Percentiles rank a stretch among this genome's conserved stretches.
phyloP scores from a whole-genome alignment of 345 rosid species.

The Crucihimalaya himalaica region DNA sequence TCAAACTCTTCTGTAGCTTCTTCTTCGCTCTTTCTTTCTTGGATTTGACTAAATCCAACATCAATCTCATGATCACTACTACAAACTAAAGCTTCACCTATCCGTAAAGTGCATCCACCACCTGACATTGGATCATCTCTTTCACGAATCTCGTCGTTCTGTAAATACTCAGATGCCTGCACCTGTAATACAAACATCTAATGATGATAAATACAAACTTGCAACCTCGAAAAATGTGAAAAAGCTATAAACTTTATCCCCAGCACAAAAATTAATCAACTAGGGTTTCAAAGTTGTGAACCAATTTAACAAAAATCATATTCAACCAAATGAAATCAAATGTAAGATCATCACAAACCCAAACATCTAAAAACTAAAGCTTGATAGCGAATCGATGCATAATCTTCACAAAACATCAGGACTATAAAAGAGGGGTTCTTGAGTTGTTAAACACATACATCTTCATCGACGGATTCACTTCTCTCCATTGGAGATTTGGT shows the following conservation, averaged over 20 bases:
- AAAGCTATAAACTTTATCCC: conserved; percentile 18
- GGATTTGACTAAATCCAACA: conserved; percentile 34
- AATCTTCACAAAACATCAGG: neutral
- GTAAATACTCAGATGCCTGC: conserved; percentile 33
- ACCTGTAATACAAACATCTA: conserved; percentile 21
- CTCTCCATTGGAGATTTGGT: conserved; percentile 31
- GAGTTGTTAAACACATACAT: conserved; percentile 31
- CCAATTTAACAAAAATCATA: neutral
- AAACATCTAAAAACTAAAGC: conserved; percentile 5
- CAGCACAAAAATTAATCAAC: neutral
- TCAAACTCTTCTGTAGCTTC: conserved; percentile 34
- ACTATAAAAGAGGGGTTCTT: neutral
- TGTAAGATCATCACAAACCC: neutral
- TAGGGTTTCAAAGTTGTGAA: neutral
- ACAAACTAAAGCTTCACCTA: conserved; percentile 44
- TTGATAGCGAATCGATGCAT: conserved; percentile 12
- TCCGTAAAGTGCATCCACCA: conserved; percentile 26
- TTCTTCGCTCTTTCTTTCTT: conserved; percentile 36
- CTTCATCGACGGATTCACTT: conserved; percentile 33
- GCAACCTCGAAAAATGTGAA: neutral
- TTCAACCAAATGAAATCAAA: conserved; percentile 11
- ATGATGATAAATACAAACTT: conserved; percentile 1
- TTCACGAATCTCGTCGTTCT: conserved; percentile 44
- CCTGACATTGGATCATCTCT: conserved; percentile 42
- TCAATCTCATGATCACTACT: conserved; percentile 45